A percentile compares a stretch with the other conserved stretches of the same genome.
Evolutionary conservation across 2,329 filamentous ascomycete species (phyloP).

Genomic region (Chaetomiaceae sp.): DNA sequence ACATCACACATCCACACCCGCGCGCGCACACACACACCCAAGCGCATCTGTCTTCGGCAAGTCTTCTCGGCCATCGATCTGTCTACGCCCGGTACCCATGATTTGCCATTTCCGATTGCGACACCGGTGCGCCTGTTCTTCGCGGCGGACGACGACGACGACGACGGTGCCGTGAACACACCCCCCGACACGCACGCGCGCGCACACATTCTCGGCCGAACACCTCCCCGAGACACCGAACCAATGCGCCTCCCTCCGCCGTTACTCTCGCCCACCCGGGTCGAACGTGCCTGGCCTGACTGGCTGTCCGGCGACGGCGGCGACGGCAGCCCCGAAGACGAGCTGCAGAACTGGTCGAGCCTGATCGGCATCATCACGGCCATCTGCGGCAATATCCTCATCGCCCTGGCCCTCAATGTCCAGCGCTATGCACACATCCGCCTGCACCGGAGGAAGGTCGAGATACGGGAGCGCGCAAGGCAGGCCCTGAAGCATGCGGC

Average conservation of each 20-base stretch:
- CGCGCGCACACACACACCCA: too few relatives aligned
- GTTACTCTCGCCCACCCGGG: constrained; percentile 4
- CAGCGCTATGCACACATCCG: constrained; percentile 92
- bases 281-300: constrained; percentile 5
- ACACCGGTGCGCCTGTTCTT: constrained; percentile 17
- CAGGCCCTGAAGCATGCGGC: constrained; percentile 46
- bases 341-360: constrained; percentile 74
- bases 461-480: constrained; percentile 50
- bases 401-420: constrained; percentile 92
- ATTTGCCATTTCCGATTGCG: background rate
- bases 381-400: constrained; percentile 87
- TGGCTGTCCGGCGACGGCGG: constrained; percentile 15
- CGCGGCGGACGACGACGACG: constrained; percentile 10
- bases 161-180: constrained; percentile 5
- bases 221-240: background rate
- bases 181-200: background rate
- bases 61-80: background rate
- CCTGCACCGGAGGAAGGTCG: constrained; percentile 65
- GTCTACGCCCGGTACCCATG: constrained; percentile 10
- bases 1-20: background rate
- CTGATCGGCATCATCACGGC: constrained; percentile 92
- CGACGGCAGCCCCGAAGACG: constrained; percentile 38
- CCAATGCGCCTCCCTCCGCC: constrained; percentile 13
- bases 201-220: too few relatives aligned
- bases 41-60: background rate